Evolutionary conservation across 768 basidiomycete genomes (phyloP), one percentile per base, ranked within the genome.

Genomic region (Basidioascus undulatus): DNA sequence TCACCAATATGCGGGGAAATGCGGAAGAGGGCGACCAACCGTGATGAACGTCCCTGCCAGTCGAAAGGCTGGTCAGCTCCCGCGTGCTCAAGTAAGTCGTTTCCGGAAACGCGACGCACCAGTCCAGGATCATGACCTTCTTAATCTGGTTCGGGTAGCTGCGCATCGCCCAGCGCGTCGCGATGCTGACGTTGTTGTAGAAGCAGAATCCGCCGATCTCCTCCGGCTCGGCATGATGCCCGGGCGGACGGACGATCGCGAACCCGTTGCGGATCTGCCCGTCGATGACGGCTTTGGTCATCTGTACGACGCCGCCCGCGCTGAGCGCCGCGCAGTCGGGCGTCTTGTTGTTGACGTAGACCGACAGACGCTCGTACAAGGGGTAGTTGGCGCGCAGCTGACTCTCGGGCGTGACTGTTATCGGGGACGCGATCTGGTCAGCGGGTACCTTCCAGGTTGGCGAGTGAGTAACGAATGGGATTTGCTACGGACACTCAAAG

Each of bases 191-290:
- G 54, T 98, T 98, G 58, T 98, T 98, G 63, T 86, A 92, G 63
- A 98, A 92, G 59, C 92, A 96, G 57, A 98, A 98, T 1, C 92
- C 92, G 87, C 96, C 94, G 47, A 83, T 80, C 54, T 87, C 78
- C 48, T 92, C 82, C 5, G 92, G 92, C 55, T 98, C 92, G 6
- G 92, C 87, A 53, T 98, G 92, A 55, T 98, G 92, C 0, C 92
- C 92, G 0, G 92, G 92, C 11, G 92, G 92, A 0, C 92, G 71
- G 27, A 96, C 87, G 46, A 96, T 82, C 2, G 92, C 92, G 55
- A 98, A 77, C 0, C 79, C 67, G 57, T 87, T 94, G 51, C 76
- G 67, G 30, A 94, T 63, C 48, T 74, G 67, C 12, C 74, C 67
- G 27, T 71, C 70, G 25, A 82, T 86, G 34, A 96, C 86, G 4